Evolutionary conservation across 23 red algal genomes (phyloP).

Genomic region (Gracilaria gracilis): DNA sequence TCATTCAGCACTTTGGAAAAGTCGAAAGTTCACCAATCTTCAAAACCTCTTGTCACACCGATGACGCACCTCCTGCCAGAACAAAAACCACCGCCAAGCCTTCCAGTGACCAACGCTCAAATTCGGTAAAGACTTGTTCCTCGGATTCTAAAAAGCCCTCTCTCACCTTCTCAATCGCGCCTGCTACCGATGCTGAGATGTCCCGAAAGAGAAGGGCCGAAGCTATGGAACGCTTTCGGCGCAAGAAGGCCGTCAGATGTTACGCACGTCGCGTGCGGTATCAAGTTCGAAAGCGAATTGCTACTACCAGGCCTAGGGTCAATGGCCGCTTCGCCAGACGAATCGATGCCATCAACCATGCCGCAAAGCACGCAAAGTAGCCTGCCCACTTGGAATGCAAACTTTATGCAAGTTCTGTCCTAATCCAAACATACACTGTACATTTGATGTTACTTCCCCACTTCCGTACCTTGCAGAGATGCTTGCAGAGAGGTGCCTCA

Average conservation of each 20-base stretch:
- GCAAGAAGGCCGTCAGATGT: conserved; percentile 69
- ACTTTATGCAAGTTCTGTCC: neutral
- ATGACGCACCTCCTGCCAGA: neutral
- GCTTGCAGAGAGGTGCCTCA: too few relatives aligned
- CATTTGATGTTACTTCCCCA: neutral
- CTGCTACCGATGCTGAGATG: conserved; percentile 11
- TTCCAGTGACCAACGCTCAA: neutral
- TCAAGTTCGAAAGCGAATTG: conserved; percentile 73
- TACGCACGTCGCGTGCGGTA: conserved; percentile 69
- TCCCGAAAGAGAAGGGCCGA: conserved; percentile 60
- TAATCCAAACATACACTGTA: neutral
- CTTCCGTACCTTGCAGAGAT: conserved; percentile 2
- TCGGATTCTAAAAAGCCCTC: conserved; percentile 3
- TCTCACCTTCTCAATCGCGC: neutral
- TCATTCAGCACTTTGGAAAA: conserved; percentile 20
- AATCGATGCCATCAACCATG: conserved; percentile 40
- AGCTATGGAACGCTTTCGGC: conserved; percentile 74
- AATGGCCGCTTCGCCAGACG: conserved; percentile 78
- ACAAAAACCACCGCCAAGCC: neutral
- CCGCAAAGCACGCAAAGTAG: conserved; percentile 18
- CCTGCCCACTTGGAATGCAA: neutral
- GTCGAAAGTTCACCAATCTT: neutral
- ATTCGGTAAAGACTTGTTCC: conserved; percentile 3
- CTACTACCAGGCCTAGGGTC: conserved; percentile 70
- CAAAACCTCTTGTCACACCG: neutral